A percentile compares a stretch with the other conserved stretches of the same genome.
phyloP scores from a whole-genome alignment of 2,329 filamentous ascomycete genomes.

The Lomentospora prolificans region DNA sequence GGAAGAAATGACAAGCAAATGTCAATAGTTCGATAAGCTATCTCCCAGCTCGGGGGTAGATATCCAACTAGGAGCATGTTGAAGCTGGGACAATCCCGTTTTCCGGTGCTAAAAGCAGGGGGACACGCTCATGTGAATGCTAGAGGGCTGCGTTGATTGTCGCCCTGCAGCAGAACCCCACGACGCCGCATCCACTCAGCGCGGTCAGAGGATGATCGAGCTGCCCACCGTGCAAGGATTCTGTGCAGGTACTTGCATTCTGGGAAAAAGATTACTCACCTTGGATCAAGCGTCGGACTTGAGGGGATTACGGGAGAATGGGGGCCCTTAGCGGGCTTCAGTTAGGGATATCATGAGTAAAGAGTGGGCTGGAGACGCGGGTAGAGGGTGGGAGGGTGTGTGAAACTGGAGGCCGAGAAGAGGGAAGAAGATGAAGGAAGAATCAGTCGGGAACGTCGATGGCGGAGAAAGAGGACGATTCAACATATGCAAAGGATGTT shows the following conservation, averaged over 20 bases:
- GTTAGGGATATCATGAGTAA: not conserved
- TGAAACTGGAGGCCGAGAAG: not conserved
- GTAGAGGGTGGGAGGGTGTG: not conserved
- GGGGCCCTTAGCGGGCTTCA: not conserved
- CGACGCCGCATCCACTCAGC: not conserved
- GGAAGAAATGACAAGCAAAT: not conserved
- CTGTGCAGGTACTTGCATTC: not conserved
- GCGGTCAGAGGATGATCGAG: not conserved
- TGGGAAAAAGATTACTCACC: not conserved
- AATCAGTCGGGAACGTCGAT: not conserved
- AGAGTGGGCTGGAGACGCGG: not conserved
- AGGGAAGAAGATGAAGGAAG: not conserved
- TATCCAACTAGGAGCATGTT: no score
- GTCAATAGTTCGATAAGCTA: slow-evolving; percentile 5
- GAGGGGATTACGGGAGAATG: not conserved
- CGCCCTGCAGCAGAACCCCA: slow-evolving; percentile 5
- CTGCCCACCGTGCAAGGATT: not conserved
- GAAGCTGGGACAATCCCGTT: no score
- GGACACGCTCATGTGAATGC: slow-evolving; percentile 4
- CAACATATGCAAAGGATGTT: no score
- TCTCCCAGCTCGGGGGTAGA: not conserved
- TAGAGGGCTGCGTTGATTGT: slow-evolving; percentile 3
- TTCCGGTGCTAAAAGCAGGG: not conserved
- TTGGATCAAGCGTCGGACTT: not conserved
- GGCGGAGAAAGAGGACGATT: no score